Evolutionary conservation across 1,139 yeast species (phyloP), one percentile per base, ranked within the genome.

Genomic region (Suhomyces guaymorum): DNA sequence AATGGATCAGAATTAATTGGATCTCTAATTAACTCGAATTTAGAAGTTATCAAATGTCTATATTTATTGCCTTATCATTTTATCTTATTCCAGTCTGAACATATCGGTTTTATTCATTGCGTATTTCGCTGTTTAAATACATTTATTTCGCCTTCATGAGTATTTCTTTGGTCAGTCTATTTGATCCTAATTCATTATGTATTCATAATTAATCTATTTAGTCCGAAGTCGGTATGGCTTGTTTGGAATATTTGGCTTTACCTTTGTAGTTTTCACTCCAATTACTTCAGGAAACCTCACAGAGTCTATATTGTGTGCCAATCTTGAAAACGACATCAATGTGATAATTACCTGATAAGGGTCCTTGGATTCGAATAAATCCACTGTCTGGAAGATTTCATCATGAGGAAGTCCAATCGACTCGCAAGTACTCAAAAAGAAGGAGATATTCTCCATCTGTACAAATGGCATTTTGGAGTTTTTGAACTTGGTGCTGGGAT

Each of bases 381-480:
- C 96, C 6, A 84, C 75, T 0, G 96, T 87, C 48, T 84, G 92
- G 54, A 88, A 88, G 30, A 84, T 63, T 54, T 88, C 96, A 52
- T 86, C 90, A 44, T 84, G 87, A 4, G 92, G 88, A 3, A 88
- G 80, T 1, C 94, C 92, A 28, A 82, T 63, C 3, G 52, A 33
- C 42, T 78, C 73, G 36, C 87, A 79, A 32, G 82, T 75, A 11
- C 67, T 59, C 22, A 88, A 62, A 52, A 87, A 88, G 43, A 78
- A 75, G 27, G 88, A 80, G 25, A 88, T 86, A 51, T 87, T 87
- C 54, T 88, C 96, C 95, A 87, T 87, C 61, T 82, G 88, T 8
- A 86, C 80, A 59, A 88, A 88, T 3, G 96, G 92, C 83, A 86
- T 80, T 33, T 66, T 66, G n/a, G 89, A 78, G 31, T 67, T 68